Evolutionary conservation across 306 rosid genomes (phyloP), one percentile per base, ranked within the genome.

Genomic region (Dalbergia oliveri): DNA sequence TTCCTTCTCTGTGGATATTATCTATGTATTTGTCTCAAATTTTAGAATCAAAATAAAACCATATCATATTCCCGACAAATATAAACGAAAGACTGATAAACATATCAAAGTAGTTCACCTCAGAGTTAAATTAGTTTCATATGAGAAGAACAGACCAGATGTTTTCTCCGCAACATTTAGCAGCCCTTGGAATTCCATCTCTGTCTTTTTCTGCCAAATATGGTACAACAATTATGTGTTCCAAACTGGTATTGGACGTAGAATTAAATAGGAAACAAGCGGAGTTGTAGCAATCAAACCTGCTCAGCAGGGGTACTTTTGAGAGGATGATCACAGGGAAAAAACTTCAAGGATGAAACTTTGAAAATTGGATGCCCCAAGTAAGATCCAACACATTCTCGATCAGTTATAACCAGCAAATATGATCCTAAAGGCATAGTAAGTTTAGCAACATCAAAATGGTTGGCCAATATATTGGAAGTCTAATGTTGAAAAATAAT

Each of bases 351-450:
- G 45, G 91, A 85, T 59, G 87, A 78, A 73, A 95, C 43, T 86
- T 88, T 93, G 84, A 72, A 93, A 77, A 95, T 90, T 12, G 96
- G 91, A 90, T 93, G 89, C 76, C 99, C 99, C 94, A 89, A 37
- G 88, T 93, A 91, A 72, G 96, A 85, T 58, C 99, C 99, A 64
- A 86, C 91, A 72, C 77, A 79, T 78, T 93, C 92, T 59, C 85
- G 83, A 66, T 90, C 93, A 8, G 94, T 88, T 84, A 95, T 86
- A 76, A 90, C 97, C 72, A 95, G 63, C 75, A 95, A 81, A 84
- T 95, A 95, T 66, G 97, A 93, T 47, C 99, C 97, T 94, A 80
- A 34, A 65, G 63, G 69, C 64, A 78, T 7, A 37, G 58, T 8
- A 63, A 77, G 82, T 45, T 83, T 79, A 79, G 67, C 51, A 69